Conservation (phyloP, 2,329 filamentous ascomycete genomes). For the Claviceps pazoutovae region DNA sequence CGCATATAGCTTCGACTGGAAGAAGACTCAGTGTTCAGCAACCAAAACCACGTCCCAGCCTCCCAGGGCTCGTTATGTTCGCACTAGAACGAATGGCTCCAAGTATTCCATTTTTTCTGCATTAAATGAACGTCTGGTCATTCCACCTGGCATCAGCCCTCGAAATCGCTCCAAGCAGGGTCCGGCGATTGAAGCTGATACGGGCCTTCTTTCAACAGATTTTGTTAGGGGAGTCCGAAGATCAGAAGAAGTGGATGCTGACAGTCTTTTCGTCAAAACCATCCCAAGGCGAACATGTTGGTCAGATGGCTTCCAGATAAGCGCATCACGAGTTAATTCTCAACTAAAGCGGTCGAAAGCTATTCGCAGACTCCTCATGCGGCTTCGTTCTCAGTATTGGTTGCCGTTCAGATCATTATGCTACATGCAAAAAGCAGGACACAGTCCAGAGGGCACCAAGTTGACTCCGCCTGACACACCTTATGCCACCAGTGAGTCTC, state of each 20-base stretch:
- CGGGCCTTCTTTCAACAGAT: not conserved
- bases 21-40: not conserved
- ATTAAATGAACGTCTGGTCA: not conserved
- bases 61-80: not conserved
- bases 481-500: conserved; percentile 1
- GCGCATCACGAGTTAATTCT: conserved; percentile 17
- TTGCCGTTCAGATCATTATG: conserved; percentile 21
- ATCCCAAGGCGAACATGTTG: conserved; percentile 8
- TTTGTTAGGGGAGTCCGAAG: not conserved
- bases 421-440: conserved; percentile 21
- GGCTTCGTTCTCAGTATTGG: conserved; percentile 26
- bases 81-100: not conserved
- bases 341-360: conserved; percentile 15
- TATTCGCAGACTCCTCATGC: conserved; percentile 26
- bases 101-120: not conserved
- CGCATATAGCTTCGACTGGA: not conserved
- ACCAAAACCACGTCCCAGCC: not conserved
- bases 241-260: not conserved
- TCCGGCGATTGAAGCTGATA: not conserved
- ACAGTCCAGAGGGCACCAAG: not conserved
- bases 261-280: not conserved
- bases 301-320: conserved; percentile 11
- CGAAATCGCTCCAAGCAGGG: not conserved
- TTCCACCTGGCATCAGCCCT: not conserved
- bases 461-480: not conserved